Evolutionary conservation across 352 stramenopile genomes (phyloP).

Genomic region (Thraustotheca clavata): DNA sequence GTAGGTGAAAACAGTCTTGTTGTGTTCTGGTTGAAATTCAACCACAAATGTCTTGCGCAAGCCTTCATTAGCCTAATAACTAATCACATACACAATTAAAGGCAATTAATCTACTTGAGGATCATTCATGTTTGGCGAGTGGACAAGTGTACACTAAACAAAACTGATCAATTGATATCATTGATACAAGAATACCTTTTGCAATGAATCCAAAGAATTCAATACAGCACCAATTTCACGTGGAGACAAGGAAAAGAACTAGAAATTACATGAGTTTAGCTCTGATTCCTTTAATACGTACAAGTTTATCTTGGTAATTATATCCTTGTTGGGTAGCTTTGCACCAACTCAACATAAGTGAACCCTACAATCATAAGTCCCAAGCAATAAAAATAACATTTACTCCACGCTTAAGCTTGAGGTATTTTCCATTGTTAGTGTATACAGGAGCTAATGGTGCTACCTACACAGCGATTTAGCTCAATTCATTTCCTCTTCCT

Average conservation of each 20-base stretch:
- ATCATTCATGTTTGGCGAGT: slow-evolving; percentile 71
- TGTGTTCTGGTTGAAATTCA: slow-evolving; percentile 14
- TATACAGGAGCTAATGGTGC: slow-evolving; percentile 59
- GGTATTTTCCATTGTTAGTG: slow-evolving; percentile 44
- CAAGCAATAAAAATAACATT: not conserved
- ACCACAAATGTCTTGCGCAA: slow-evolving; percentile 4
- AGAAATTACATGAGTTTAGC: not conserved
- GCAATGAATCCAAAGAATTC: slow-evolving; percentile 57
- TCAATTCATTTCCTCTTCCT: no score
- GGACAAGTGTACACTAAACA: slow-evolving; percentile 32
- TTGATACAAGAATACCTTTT: not conserved
- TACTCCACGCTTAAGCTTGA: slow-evolving; percentile 77
- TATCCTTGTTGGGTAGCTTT: slow-evolving; percentile 59
- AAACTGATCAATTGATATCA: not conserved
- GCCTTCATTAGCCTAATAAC: not conserved
- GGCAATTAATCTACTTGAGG: not conserved
- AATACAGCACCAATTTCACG: slow-evolving; percentile 69
- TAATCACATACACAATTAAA: not conserved
- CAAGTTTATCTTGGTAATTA: slow-evolving; percentile 70
- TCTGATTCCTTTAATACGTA: slow-evolving; percentile 19
- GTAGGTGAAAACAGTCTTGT: slow-evolving; percentile 17
- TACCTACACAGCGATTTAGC: slow-evolving; percentile 34
- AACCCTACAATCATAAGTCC: slow-evolving; percentile 33
- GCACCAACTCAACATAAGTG: slow-evolving; percentile 79
- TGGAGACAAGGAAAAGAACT: slow-evolving; percentile 77